Evolutionary conservation across 495 filamentous ascomycete genomes (phyloP).

Genomic region (Neurospora sp.): DNA sequence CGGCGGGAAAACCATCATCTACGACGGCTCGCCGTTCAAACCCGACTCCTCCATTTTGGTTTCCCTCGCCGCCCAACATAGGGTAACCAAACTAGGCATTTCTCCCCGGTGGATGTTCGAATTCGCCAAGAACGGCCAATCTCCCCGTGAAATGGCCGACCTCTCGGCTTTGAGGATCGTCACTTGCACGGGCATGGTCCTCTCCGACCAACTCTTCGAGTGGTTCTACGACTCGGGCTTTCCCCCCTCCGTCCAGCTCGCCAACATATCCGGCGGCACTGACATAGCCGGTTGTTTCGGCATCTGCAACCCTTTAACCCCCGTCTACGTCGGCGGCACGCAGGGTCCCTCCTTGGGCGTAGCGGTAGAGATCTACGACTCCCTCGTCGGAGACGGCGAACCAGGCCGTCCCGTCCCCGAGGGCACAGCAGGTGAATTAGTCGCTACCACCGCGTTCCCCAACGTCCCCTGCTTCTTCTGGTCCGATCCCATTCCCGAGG

Average conservation of each 20-base stretch:
- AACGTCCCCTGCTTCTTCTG: constrained; percentile 67
- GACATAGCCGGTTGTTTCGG: constrained; percentile 68
- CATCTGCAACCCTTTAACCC: constrained; percentile 55
- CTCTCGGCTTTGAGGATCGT: constrained; percentile 49
- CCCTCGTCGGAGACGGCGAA: constrained; percentile 41
- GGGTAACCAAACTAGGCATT: constrained; percentile 53
- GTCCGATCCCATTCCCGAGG: constrained; percentile 41
- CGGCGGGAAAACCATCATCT: constrained; percentile 52
- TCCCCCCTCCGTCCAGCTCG: constrained; percentile 50
- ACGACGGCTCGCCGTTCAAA: constrained; percentile 70
- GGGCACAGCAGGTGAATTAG: constrained; percentile 64
- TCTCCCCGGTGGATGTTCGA: constrained; percentile 68
- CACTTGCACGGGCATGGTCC: constrained; percentile 68
- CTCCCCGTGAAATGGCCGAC: constrained; percentile 51
- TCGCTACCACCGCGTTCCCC: constrained; percentile 58
- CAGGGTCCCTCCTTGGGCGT: constrained; percentile 55
- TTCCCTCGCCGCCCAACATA: constrained; percentile 46
- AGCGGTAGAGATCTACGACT: constrained; percentile 59
- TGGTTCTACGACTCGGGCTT: constrained; percentile 82
- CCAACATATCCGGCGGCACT: constrained; percentile 69
- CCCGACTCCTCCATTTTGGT: constrained; percentile 53
- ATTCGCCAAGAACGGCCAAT: constrained; percentile 47
- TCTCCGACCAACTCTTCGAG: constrained; percentile 60
- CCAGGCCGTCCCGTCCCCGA: constrained; percentile 40
- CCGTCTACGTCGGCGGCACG: constrained; percentile 63